Conservation (phyloP, 2,329 filamentous ascomycete genomes). For the Aspergillus tamarii region DNA sequence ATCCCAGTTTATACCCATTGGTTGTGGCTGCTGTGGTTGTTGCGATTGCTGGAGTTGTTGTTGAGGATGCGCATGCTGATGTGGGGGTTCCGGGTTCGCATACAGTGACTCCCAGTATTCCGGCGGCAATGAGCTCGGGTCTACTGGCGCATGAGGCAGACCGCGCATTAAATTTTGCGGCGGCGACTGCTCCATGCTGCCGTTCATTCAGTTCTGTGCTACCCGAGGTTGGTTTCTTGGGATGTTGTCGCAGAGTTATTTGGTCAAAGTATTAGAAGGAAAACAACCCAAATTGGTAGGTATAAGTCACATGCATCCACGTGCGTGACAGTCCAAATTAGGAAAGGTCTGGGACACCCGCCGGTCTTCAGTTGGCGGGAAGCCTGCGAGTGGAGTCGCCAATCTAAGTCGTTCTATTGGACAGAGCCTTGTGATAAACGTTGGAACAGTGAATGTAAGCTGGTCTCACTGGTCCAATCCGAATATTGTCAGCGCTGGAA, state of each 20-base stretch:
- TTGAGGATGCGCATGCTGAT: conserved; percentile 29
- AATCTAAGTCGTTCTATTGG: conserved; percentile 16
- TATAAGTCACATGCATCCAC: conserved; percentile 27
- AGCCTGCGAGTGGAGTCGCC: conserved; percentile 7
- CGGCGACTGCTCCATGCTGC: conserved; percentile 41
- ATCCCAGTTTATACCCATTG: conserved; percentile 42
- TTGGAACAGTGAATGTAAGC: conserved; percentile 4
- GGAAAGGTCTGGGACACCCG: conserved; percentile 15
- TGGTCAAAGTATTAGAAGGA: conserved; percentile 7
- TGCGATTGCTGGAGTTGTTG: conserved; percentile 27
- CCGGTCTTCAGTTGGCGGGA: conserved; percentile 8
- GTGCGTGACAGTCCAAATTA: conserved; percentile 17
- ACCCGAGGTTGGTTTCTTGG: neutral
- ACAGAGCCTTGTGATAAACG: conserved; percentile 12
- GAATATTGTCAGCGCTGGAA: conserved; percentile 15
- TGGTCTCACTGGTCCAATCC: conserved; percentile 11
- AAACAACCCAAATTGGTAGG: neutral
- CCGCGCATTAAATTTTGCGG: conserved; percentile 34
- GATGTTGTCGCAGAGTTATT: neutral
- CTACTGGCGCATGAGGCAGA: conserved; percentile 31
- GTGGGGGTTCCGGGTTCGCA: conserved; percentile 26
- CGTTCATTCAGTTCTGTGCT: conserved; percentile 11
- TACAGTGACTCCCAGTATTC: conserved; percentile 47
- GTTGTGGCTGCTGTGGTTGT: conserved; percentile 27
- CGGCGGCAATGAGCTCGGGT: conserved; percentile 29